Base-by-base conservation (phyloP, 345 rosid genomes). In the Rhizophora apiculata region DNA sequence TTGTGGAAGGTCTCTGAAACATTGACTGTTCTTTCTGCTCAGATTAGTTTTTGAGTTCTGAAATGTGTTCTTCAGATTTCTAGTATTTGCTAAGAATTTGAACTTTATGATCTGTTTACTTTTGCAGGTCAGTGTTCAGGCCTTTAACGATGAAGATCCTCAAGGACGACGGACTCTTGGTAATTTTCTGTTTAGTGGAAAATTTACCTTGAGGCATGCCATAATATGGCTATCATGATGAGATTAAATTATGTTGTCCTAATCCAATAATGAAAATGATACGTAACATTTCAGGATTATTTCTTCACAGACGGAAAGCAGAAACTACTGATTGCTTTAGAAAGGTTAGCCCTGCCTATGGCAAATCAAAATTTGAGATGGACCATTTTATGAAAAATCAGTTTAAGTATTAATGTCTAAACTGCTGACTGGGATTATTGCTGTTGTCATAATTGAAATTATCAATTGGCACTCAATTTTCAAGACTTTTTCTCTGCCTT, bases 131-230 rank as follows among this genome's bases (percentile, higher is more conserved):
- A 91, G 96, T 74, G 92, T 92, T 70, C 97, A 95, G 81, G 99
- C 96, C 27, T 95, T 95, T 62, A 87, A 84, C 57, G 96, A 92
- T 64, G 96, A 95, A 82, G 99, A 95, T 82, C 96, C 96, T 85
- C 96, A 92, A 88, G 97, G 97, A 73, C 87, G 94, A 13, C 85
- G 96, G 70, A 90, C 99, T 46, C 88, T 90, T 67, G 97, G 98
- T 94, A 87, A 72, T 62, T 22, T 56, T 76, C 60, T 68, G 16
- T 30, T 31, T 60, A 19, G 9, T 58, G 49, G 56, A 68, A 69
- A 49, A 48, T 32, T 46, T 60, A 29, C 43, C 49, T 18, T 46
- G 32, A 51, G 60, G 51, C 62, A 36, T 27, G 67, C 51, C 65
- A 37, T 61, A 24, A 16, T 68, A 32, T 64, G 22, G n/a, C n/a